These are phyloP conservation scores for Phytophthora cajani DNA, from an alignment of 352 stramenopile genomes.

Conservation along the genomic window DNA sequence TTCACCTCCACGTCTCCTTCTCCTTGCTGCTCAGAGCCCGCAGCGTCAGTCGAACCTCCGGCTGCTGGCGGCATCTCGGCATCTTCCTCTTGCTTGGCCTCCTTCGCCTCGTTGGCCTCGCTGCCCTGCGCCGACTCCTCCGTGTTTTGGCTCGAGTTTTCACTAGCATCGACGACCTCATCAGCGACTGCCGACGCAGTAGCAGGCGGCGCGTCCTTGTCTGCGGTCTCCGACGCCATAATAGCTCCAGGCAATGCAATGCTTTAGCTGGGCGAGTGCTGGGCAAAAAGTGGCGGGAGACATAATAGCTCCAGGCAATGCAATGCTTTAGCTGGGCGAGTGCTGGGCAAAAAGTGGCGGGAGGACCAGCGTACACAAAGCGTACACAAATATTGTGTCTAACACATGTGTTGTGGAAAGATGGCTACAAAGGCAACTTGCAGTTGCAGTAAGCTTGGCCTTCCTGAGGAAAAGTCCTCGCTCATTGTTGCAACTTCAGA, in stretches of 20 bases:
- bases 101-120: conserved; percentile 11
- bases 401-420: conserved; percentile 3
- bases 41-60: neutral
- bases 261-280: neutral
- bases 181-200: conserved; percentile 1
- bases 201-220: conserved; percentile 15
- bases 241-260: conserved; percentile 5
- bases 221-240: conserved; percentile 13
- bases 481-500: no score
- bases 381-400: conserved; percentile 5
- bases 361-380: conserved; percentile 12
- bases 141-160: conserved; percentile 20
- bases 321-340: neutral
- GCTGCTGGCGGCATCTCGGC: conserved; percentile 8
- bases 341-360: conserved; percentile 1
- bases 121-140: conserved; percentile 16
- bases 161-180: conserved; percentile 19
- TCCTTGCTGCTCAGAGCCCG: neutral
- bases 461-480: no score
- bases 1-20: conserved; percentile 29
- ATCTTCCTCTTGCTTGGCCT: conserved; percentile 19
- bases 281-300: conserved; percentile 6
- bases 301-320: conserved; percentile 9
- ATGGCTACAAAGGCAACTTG: conserved; percentile 15
- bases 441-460: neutral